phyloP scores from a whole-genome alignment of 2,329 filamentous ascomycete genomes.

The Talaromyces rugulosus region DNA sequence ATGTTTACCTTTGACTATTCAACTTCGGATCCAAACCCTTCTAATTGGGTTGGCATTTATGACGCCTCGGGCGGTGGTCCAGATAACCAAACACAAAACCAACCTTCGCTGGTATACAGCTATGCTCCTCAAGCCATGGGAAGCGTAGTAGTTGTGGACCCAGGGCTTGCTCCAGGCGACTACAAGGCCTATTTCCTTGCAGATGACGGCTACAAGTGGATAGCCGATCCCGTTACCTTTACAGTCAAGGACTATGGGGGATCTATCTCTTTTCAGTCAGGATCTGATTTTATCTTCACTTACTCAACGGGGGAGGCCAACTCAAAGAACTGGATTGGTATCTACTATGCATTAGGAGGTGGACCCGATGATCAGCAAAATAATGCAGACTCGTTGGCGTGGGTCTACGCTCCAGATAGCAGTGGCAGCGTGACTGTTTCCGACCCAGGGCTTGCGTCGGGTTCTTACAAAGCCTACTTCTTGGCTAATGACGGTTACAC shows the following conservation, averaged over 20 bases:
- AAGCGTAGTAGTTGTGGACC: background rate
- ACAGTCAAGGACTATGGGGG: background rate
- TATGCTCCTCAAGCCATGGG: background rate
- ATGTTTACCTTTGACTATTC: background rate
- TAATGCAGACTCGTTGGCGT: background rate
- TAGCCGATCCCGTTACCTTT: background rate
- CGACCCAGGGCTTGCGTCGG: background rate
- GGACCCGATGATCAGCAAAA: background rate
- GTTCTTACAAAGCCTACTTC: background rate
- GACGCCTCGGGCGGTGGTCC: background rate
- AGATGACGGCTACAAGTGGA: background rate
- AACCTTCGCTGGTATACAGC: background rate
- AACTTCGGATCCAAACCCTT: background rate
- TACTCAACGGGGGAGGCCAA: background rate
- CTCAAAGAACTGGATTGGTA: background rate
- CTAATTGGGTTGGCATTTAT: background rate
- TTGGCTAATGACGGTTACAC: slow-evolving; percentile 20
- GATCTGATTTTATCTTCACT: background rate
- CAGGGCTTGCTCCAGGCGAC: background rate
- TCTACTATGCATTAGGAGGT: background rate
- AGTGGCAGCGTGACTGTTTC: background rate
- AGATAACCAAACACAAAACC: background rate
- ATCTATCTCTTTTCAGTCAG: background rate
- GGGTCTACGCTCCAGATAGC: background rate
- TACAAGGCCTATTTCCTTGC: background rate